Evolutionary conservation across 495 filamentous ascomycete genomes (phyloP).

Genomic region (Friedmanniomyces simplex): DNA sequence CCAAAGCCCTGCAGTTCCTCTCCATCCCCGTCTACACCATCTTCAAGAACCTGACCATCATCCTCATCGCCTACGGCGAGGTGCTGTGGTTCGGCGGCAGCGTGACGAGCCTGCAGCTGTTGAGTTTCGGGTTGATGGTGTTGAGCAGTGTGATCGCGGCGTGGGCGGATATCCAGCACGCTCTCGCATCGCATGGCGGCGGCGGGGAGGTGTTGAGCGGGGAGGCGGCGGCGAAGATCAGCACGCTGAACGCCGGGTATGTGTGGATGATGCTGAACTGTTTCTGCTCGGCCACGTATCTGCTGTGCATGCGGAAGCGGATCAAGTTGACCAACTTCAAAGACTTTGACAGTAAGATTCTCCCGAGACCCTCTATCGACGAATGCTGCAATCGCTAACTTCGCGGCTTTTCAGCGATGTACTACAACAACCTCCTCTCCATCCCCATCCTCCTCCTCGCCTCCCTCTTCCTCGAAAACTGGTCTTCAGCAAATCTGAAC

Average conservation of each 20-base stretch:
- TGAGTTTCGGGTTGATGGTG: conserved; percentile 98
- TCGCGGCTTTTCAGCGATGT: conserved; percentile 52
- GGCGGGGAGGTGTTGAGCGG: conserved; percentile 26
- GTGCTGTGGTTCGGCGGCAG: conserved; percentile 98
- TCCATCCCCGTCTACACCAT: conserved; percentile 99
- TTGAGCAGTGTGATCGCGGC: conserved; percentile 88
- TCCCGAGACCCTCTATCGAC: conserved; percentile 14
- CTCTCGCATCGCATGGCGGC: conserved; percentile 23
- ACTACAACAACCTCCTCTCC: conserved; percentile 98
- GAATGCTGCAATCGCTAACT: neutral
- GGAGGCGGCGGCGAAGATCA: conserved; percentile 57
- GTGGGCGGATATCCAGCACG: conserved; percentile 95
- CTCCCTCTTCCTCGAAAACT: conserved; percentile 81
- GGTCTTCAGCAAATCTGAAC: conserved; percentile 72
- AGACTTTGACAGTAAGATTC: conserved; percentile 96
- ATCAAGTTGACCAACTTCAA: conserved; percentile 99
- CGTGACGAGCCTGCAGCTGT: conserved; percentile 74
- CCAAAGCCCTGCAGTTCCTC: conserved; percentile 92
- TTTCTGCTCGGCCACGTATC: conserved; percentile 82
- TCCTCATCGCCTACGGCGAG: conserved; percentile 96
- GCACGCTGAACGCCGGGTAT: conserved; percentile 90
- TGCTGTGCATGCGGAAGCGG: conserved; percentile 91
- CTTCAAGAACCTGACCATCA: conserved; percentile 99
- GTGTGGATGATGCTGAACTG: conserved; percentile 98
- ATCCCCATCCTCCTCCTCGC: conserved; percentile 81